phyloP scores from a whole-genome alignment of 768 basidiomycete genomes.

The Mycena polygramma region DNA sequence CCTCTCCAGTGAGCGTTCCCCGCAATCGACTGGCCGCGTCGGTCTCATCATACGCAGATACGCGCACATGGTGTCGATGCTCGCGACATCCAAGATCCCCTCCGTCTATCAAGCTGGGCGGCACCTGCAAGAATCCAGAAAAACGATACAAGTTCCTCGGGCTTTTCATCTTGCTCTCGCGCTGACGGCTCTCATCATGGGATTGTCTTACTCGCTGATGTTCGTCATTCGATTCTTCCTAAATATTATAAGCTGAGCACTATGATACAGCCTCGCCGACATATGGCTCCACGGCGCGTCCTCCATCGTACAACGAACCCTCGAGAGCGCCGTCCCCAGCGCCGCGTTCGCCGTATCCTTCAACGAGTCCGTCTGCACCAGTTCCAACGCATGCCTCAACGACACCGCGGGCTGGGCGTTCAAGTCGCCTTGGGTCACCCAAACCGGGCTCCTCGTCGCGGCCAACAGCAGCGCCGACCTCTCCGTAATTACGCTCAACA shows the following conservation, averaged over 20 bases:
- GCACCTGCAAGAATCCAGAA: slow-evolving; percentile 5
- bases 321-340: not conserved
- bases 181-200: slow-evolving; percentile 29
- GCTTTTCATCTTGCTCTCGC: slow-evolving; percentile 31
- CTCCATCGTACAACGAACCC: slow-evolving; percentile 22
- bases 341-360: slow-evolving; percentile 15
- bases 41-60: slow-evolving; percentile 18
- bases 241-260: not conserved
- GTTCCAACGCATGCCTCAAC: slow-evolving; percentile 17
- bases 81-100: slow-evolving; percentile 21
- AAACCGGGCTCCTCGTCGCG: slow-evolving; percentile 26
- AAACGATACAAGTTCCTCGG: slow-evolving; percentile 24
- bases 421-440: slow-evolving; percentile 1
- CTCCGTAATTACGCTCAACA: slow-evolving; percentile 25
- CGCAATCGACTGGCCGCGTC: too few species aligned
- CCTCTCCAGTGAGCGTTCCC: slow-evolving; percentile 31
- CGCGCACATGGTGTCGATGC: slow-evolving; percentile 33
- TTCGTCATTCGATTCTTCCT: not conserved
- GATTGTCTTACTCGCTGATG: slow-evolving; percentile 32
- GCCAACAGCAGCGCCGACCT: slow-evolving; percentile 10
- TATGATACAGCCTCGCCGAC: slow-evolving; percentile 32
- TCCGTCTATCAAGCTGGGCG: slow-evolving; percentile 25
- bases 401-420: slow-evolving; percentile 22
- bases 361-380: slow-evolving; percentile 29
- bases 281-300: slow-evolving; percentile 34